Evolutionary conservation across 768 basidiomycete species (phyloP).

Genomic region (Porphyrellus cyaneotinctus): DNA sequence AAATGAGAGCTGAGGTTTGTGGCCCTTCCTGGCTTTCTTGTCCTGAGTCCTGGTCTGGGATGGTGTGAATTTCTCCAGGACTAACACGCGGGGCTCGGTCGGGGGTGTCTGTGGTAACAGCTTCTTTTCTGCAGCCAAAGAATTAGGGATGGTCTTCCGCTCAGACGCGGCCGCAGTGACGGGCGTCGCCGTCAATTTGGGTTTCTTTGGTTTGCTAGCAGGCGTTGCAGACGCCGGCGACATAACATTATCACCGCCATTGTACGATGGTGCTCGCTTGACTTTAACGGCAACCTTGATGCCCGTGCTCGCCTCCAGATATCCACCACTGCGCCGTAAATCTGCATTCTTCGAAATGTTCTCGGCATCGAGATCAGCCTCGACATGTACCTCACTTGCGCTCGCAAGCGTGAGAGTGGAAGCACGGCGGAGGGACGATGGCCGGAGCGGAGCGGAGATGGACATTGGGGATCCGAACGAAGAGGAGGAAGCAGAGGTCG

Average conservation of each 20-base stretch:
- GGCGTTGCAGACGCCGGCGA: slow-evolving; percentile 8
- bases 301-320: slow-evolving; percentile 13
- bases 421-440: slow-evolving; percentile 41
- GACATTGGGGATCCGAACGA: slow-evolving; percentile 38
- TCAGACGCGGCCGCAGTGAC: not conserved
- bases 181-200: slow-evolving; percentile 2
- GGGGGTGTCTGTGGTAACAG: slow-evolving; percentile 24
- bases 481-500: slow-evolving; percentile 28
- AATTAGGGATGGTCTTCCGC: slow-evolving; percentile 3
- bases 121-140: slow-evolving; percentile 6
- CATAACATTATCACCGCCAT: slow-evolving; percentile 13
- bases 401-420: slow-evolving; percentile 32
- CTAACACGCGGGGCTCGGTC: slow-evolving; percentile 8
- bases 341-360: slow-evolving; percentile 8
- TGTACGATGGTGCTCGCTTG: slow-evolving; percentile 57
- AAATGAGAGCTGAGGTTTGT: slow-evolving; percentile 41
- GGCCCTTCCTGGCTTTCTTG: slow-evolving; percentile 32
- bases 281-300: slow-evolving; percentile 22
- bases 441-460: slow-evolving; percentile 34
- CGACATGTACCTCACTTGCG: slow-evolving; percentile 13
- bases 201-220: slow-evolving; percentile 16
- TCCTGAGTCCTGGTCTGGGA: slow-evolving; percentile 6
- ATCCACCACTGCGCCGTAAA: slow-evolving; percentile 13
- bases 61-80: slow-evolving; percentile 20
- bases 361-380: slow-evolving; percentile 8